Evolutionary conservation across 495 filamentous ascomycete genomes (phyloP), one percentile per base, ranked within the genome.

Genomic region (Neurospora intermedia): DNA sequence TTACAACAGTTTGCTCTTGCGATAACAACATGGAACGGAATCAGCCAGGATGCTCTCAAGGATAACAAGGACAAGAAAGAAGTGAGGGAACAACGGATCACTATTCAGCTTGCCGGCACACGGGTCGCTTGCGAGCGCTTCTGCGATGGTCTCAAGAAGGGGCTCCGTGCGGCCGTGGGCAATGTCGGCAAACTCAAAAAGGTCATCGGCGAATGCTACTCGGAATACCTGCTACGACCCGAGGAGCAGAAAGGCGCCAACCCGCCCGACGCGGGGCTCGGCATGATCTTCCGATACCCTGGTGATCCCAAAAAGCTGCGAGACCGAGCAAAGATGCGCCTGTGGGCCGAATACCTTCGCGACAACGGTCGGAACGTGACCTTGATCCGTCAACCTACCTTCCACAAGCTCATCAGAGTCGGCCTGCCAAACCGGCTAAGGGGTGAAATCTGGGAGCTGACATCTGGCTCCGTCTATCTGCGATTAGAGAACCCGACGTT

Each of bases 281-380:
- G 96, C 40, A 92, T 95, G 89, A 81, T 95, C 9, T 99, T 98
- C 83, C 90, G 91, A 77, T 99, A 98, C 81, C 96, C 96, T 6
- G 96, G 96, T 43, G 95, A 99, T 86, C 90, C 93, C n/a, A 92
- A 92, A 75, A 98, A 98, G 82, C 87, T 98, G 46, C 87, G 96
- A 76, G 96, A 99, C 83, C 87, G 93, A 48, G 97, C 94, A 77
- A 99, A 99, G 86, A 98, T 99, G 92, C 87, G 96, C 70, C 81
- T 99, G 31, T 99, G 96, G 96, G 91, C 91, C 62, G 96, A 99
- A 84, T 98, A 99, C 81, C 86, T 99, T 69, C 86, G 93, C 83
- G 96, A 98, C 80, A 98, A 98, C 77, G 96, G 96, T 69, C 91
- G 96, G 59, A 98, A 98, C 83, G 87, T 90, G 27, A 97, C 95